Evolutionary conservation across 257 asterid genomes (phyloP), one percentile per base, ranked within the genome.

Genomic region (Leptodermis oblonga): DNA sequence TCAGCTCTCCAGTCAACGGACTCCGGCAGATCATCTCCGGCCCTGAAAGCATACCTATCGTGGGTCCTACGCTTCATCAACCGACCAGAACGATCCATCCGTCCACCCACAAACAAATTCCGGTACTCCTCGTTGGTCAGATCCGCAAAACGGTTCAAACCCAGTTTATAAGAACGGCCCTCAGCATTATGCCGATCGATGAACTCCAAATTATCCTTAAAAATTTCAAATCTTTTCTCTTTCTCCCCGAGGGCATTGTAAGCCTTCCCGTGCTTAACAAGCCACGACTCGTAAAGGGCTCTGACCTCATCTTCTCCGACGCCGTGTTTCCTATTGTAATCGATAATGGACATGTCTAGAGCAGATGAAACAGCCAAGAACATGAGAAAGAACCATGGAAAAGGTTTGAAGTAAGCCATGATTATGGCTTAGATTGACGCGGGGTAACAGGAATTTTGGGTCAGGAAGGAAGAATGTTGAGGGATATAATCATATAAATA

Each of bases 1-100:
- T 88, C 84, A 73, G 82, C 78, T 68, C 96, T 88, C 98, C 98
- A 92, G 73, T 92, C 96, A 62, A 90, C 85, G 41, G 84, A 78
- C 12, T 71, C 82, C 54, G 96, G 97, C 77, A 92, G 49, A 62
- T 75, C 48, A 41, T 92, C 95, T 23, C 94, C 96, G 0, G 62
- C 83, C 62, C 28, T 65, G 58, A 82, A 59, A 63, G 79, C 84
- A 73, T 92, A 92, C n/a, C 96, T 84, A 17, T 80, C 79, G 63
- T 85, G 77, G 54, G 30, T 58, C 11, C 53, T 65, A 8, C 78
- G 69, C 52, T 61, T 78, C 75, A 62, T 39, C 74, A 79, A 12
- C 72, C 80, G 65, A 5, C 66, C 30, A 23, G 75, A 77, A 68
- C 86, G 70, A 56, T 77, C 79, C 62, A 81, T 61, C 79, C 89